phyloP scores from a whole-genome alignment of 2,329 filamentous ascomycete species.

The Xylaria sp. region DNA sequence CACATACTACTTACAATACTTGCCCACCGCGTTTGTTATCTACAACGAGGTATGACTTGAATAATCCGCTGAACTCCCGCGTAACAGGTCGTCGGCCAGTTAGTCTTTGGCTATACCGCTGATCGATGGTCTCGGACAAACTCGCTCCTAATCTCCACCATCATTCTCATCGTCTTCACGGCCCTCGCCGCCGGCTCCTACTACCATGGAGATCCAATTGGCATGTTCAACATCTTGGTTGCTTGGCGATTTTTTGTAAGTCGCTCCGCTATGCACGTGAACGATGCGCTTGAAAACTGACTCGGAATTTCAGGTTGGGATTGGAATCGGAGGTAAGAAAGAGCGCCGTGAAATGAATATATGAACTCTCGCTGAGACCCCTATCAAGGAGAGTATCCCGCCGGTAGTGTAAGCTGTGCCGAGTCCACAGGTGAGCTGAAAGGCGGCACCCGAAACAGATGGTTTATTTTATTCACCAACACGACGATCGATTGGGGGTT shows the following conservation, averaged over 20 bases:
- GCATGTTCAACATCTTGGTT: constrained; percentile 78
- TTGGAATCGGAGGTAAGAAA: constrained; percentile 74
- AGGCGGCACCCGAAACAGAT: constrained; percentile 79
- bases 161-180: constrained; percentile 85
- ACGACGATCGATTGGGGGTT: constrained; percentile 86
- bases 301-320: constrained; percentile 54
- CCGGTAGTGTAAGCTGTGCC: constrained; percentile 81
- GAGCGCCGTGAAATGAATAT: not conserved
- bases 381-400: constrained; percentile 70
- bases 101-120: constrained; percentile 79
- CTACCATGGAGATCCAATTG: constrained; percentile 68
- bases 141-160: constrained; percentile 78
- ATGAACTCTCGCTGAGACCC: constrained; percentile 20
- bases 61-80: constrained; percentile 1
- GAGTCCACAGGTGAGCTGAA: constrained; percentile 86
- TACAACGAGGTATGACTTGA: too few species aligned
- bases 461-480: constrained; percentile 92
- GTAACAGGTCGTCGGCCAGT: constrained; percentile 70
- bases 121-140: constrained; percentile 87
- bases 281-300: constrained; percentile 16
- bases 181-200: constrained; percentile 80
- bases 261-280: not conserved
- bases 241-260: constrained; percentile 84
- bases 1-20: not conserved
- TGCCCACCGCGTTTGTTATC: too few species aligned